Base-by-base conservation (phyloP, 495 filamentous ascomycete species). In the Diplogelasinospora grovesii region DNA sequence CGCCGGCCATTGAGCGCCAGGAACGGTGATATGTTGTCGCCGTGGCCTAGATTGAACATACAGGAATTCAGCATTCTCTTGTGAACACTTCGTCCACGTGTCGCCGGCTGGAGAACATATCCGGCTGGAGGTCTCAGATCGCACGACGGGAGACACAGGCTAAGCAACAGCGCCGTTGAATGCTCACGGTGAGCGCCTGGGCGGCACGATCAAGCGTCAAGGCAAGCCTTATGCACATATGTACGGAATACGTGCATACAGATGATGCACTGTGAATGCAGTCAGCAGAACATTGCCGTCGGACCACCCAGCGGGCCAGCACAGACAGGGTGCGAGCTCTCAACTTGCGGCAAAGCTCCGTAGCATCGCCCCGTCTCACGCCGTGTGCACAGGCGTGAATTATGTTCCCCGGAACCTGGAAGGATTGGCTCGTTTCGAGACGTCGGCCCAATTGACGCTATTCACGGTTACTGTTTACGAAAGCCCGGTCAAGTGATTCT, bases 21-120 rank as follows among this genome's bases (percentile, higher is more conserved):
- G 44, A 31, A 47, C 36, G 14, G 5, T 26, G 41, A 29, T 23
- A 39, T 39, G 34, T 28, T 35, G 39, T 34, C 34, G 24, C 5
- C 33, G 5, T 23, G 24, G 21, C 34, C 5, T n/a, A 18, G 10
- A 9, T 27, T 21, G 25, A 20, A 14, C 8, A 29, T 41, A 14
- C 36, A 22, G 38, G 43, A 43, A 42, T 45, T 43, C 23, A n/a
- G 38, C 35, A 46, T 29, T 33, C 24, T 18, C 27, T 24, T n/a
- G 30, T 24, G 41, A 40, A 39, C 30, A 30, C 33, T 43, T 41
- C 42, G 35, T 48, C 52, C 45, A 49, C 45, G 42, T 46, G 53
- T 45, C 27, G 30, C 26, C 8, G 19, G 30, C 22, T 25, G 5
- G 36, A 22, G 20, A 30, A 16, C 38, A 28, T 24, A 35, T 31